These are phyloP conservation scores for Trichoderma orchidacearum DNA, from an alignment of 495 filamentous ascomycete genomes.

Conservation along the genomic window DNA sequence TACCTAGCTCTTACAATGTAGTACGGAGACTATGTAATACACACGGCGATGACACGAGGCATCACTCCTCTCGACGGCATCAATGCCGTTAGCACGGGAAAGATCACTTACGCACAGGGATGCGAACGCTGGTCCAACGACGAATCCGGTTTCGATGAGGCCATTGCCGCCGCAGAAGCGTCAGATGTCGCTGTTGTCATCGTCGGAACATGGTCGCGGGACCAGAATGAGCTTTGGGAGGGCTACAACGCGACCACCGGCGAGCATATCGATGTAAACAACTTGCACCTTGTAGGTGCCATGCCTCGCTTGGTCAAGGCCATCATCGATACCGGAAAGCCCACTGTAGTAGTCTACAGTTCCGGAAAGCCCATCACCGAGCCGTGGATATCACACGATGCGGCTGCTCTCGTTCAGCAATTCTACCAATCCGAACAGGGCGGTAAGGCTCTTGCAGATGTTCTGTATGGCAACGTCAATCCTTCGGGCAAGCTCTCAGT, in stretches of 20 bases:
- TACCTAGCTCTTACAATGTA: too few species aligned
- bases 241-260: conserved; percentile 59
- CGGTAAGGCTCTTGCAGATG: conserved; percentile 62
- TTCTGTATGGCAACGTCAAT: conserved; percentile 73
- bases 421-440: conserved; percentile 64
- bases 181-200: conserved; percentile 60
- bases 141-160: conserved; percentile 46
- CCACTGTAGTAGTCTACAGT: conserved; percentile 55
- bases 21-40: conserved; percentile 58
- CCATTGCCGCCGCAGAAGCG: conserved; percentile 44
- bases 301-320: conserved; percentile 50
- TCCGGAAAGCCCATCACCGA: conserved; percentile 59
- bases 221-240: conserved; percentile 52
- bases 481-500: conserved; percentile 56
- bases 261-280: conserved; percentile 52
- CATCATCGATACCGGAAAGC: conserved; percentile 48
- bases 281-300: conserved; percentile 53
- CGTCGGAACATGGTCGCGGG: conserved; percentile 60
- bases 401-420: conserved; percentile 51
- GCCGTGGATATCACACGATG: conserved; percentile 46
- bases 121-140: conserved; percentile 63
- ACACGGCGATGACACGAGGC: conserved; percentile 43
- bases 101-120: conserved; percentile 50
- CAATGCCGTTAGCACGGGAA: conserved; percentile 38
- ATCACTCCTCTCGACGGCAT: conserved; percentile 56